Evolutionary conservation across 306 rosid genomes (phyloP).

Genomic region (Pyrus pyrifolia): DNA sequence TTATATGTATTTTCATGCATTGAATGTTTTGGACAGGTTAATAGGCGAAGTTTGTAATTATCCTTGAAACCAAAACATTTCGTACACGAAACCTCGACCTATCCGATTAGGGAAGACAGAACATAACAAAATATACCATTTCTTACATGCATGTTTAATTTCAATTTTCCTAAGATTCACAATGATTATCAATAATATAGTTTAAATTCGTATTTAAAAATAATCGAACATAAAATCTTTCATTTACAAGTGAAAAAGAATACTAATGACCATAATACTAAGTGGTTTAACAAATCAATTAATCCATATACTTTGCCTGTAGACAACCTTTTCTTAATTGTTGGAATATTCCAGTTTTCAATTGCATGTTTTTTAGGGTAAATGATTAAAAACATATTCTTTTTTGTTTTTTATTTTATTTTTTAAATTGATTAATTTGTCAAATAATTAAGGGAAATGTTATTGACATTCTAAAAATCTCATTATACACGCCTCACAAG

Average conservation of each 20-base stretch:
- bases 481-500: no score
- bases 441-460: neutral
- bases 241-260: no score
- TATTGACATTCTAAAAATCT: no score
- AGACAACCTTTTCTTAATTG: neutral
- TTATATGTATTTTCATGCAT: neutral
- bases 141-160: neutral
- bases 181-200: no score
- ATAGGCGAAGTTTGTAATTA: neutral
- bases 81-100: no score
- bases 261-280: no score
- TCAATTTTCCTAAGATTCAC: neutral
- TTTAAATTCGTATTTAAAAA: no score
- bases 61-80: slow-evolving; percentile 19
- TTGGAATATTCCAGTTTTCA: neutral
- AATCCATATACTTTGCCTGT: neutral
- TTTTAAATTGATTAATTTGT: neutral
- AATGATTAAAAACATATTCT: no score
- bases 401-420: no score
- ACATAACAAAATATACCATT: neutral
- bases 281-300: neutral
- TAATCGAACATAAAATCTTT: no score
- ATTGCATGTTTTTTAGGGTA: neutral
- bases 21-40: neutral
- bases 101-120: neutral